phyloP scores from a whole-genome alignment of 192 early-diverging fungal genomes.

The Phycomyces blakesleeanus region DNA sequence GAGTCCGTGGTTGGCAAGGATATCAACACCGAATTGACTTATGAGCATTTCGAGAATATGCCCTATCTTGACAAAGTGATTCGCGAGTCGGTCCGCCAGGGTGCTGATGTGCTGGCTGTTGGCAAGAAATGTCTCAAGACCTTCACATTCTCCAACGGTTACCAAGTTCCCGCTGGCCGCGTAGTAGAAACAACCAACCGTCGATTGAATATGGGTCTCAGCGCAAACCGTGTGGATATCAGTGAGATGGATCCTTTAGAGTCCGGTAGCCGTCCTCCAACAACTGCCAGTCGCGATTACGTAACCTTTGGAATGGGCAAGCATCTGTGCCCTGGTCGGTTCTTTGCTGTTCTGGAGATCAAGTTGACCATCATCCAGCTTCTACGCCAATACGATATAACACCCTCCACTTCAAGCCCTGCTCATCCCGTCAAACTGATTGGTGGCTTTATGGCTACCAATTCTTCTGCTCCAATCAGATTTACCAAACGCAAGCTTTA shows the following conservation, averaged over 20 bases:
- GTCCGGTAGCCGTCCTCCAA: background rate
- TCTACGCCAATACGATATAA: conserved; percentile 16
- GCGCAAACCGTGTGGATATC: conserved; percentile 3
- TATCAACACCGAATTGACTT: background rate
- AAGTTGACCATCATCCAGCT: conserved; percentile 14
- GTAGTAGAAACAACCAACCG: conserved; percentile 14
- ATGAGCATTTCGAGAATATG: conserved; percentile 23
- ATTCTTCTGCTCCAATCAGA: conserved; percentile 11
- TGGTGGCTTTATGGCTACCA: conserved; percentile 9
- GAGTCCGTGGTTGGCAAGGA: conserved; percentile 7
- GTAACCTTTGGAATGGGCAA: conserved; percentile 22
- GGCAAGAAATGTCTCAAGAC: conserved; percentile 19
- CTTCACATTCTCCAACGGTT: conserved; percentile 27
- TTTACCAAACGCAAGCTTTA: background rate
- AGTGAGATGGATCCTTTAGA: conserved; percentile 15
- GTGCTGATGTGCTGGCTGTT: conserved; percentile 19
- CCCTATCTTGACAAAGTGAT: conserved; percentile 20
- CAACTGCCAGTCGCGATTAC: conserved; percentile 9
- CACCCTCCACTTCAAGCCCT: conserved; percentile 5
- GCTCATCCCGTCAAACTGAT: conserved; percentile 9
- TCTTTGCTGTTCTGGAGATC: conserved; percentile 32
- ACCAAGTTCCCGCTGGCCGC: conserved; percentile 22
- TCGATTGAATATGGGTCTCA: conserved; percentile 18
- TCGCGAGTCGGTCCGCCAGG: conserved; percentile 22
- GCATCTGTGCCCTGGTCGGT: conserved; percentile 23